phyloP scores from a whole-genome alignment of 345 rosid genomes.

The Salix purpurea region DNA sequence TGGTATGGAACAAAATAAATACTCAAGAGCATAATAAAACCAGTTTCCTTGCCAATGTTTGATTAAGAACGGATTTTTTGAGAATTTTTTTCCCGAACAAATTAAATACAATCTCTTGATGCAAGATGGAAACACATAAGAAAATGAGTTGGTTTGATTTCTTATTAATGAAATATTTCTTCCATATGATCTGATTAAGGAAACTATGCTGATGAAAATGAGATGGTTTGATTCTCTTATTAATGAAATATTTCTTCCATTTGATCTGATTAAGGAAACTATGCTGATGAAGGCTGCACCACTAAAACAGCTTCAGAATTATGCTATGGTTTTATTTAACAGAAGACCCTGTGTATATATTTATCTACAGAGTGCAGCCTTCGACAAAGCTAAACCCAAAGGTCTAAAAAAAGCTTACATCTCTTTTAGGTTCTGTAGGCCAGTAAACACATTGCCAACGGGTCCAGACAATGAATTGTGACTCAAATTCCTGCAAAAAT shows the following conservation, averaged over 20 bases:
- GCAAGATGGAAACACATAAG: background rate
- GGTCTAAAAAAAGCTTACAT: conserved; percentile 45
- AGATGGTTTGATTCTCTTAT: background rate
- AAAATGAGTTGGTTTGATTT: background rate
- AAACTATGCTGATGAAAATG: background rate
- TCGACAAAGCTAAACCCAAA: background rate
- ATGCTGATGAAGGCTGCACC: background rate
- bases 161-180: background rate
- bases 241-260: background rate
- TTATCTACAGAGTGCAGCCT: background rate
- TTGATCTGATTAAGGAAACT: background rate
- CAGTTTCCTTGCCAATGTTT: too few species aligned
- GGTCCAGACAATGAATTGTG: conserved; percentile 75
- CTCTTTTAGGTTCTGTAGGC: conserved; percentile 56
- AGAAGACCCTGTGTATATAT: background rate
- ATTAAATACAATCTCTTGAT: background rate
- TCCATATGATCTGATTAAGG: background rate
- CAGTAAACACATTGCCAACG: conserved; percentile 75
- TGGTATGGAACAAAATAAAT: background rate
- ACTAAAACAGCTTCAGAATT: conserved; percentile 4
- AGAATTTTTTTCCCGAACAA: background rate
- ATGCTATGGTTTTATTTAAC: background rate
- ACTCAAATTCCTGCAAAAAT: conserved; percentile 71
- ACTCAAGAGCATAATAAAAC: too few species aligned
- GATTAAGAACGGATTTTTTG: background rate